These are phyloP conservation scores for Jamesozyma gamospora DNA, from an alignment of 805 yeast species.

Conservation along the genomic window DNA sequence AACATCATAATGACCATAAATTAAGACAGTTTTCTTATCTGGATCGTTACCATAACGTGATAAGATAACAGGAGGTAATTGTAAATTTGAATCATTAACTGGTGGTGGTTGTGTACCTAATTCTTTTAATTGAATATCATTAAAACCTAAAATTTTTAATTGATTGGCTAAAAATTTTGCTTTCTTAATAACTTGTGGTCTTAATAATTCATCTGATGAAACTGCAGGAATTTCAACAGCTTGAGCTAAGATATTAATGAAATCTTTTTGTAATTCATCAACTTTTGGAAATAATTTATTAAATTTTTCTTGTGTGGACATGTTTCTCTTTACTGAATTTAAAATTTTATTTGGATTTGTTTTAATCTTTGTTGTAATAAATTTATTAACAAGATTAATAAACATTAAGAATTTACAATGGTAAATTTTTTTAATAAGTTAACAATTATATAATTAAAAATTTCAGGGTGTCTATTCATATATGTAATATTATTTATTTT, in stretches of 20 bases:
- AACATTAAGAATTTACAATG: no score
- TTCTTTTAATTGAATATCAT: slow-evolving; percentile 70
- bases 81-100: slow-evolving; percentile 51
- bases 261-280: slow-evolving; percentile 64
- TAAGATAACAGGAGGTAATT: slow-evolving; percentile 90
- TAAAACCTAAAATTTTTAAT: slow-evolving; percentile 62
- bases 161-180: slow-evolving; percentile 70
- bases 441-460: no score
- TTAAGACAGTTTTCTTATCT: slow-evolving; percentile 72
- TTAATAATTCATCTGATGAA: slow-evolving; percentile 76
- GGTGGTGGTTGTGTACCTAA: slow-evolving; percentile 92
- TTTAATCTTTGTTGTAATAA: not conserved
- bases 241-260: slow-evolving; percentile 57
- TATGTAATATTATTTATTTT: no score
- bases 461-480: no score
- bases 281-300: slow-evolving; percentile 41
- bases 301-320: slow-evolving; percentile 15
- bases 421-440: no score
- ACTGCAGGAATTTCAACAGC: slow-evolving; percentile 96
- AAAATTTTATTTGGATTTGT: not conserved
- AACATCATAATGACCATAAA: slow-evolving; percentile 97
- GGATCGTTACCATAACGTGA: slow-evolving; percentile 81
- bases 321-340: slow-evolving; percentile 1
- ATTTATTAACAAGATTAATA: not conserved
- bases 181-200: slow-evolving; percentile 86